Base-by-base conservation (phyloP, 148 eudicot species). In the Rhododendron griersonianum region DNA sequence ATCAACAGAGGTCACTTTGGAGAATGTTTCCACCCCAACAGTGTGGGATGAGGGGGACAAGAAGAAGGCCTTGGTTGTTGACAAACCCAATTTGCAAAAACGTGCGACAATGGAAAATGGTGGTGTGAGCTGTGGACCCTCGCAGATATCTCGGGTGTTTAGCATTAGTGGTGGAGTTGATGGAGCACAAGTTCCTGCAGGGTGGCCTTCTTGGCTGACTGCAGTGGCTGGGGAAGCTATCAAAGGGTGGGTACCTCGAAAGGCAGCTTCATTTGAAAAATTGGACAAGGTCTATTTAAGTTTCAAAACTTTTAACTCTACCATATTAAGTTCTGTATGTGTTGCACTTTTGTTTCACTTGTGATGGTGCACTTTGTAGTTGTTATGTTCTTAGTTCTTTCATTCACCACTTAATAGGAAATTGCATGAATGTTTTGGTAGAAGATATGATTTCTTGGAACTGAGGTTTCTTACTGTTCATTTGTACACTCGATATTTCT, bases 191-290 rank as follows among this genome's bases (percentile, higher is more conserved):
- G 91, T 85, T 85, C 86, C 89, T 83, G 93, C 94, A 65, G 96
- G 94, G 37, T 94, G 96, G 96, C 96, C 96, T 14, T 86, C 93
- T 63, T 94, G 96, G 96, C 86, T 94, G 73, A 90, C 90, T 84
- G 87, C 92, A n/a, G 96, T 92, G 80, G 96, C 96, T 79, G 96
- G 94, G 77, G 96, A 94, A 89, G 94, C 96, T 73, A 91, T 94
- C 85, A 92, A 86, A 85, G 96, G 96, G 45, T 94, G 93, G 94
- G 83, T 90, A 74, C 96, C 96, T 81, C 90, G 94, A 74, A 91
- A 83, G 82, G 94, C 93, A 21, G 96, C 92, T 33, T 92, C 96
- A 28, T 94, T 94, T 83, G 93, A 92, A 87, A 94, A 94, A 87
- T 87, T 94, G 88, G 96, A 94, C 76, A 92, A 94, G 93, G 93